Percentiles rank a stretch among this genome's conserved stretches.
These are phyloP conservation scores for Neurospora sp. DNA, from an alignment of 495 filamentous ascomycete genomes.

Conservation along the genomic window DNA sequence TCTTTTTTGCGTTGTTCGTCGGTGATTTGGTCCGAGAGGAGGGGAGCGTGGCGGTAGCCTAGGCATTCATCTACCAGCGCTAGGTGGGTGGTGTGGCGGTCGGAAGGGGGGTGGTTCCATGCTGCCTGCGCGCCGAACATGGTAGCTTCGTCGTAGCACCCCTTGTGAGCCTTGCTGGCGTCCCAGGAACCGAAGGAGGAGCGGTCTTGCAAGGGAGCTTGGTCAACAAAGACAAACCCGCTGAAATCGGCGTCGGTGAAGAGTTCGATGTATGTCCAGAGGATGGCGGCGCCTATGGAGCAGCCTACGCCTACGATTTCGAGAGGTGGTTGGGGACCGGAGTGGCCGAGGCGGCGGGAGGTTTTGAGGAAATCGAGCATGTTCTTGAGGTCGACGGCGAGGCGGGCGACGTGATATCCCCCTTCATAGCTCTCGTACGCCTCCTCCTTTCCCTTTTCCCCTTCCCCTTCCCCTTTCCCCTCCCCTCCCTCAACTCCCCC, in stretches of 20 bases:
- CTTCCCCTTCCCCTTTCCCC: background rate
- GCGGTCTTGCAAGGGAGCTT: constrained; percentile 36
- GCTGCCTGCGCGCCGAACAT: constrained; percentile 25
- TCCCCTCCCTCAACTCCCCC: background rate
- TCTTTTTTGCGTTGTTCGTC: constrained; percentile 16
- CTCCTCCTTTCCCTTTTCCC: background rate
- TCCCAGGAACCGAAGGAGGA: constrained; percentile 15
- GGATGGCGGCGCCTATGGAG: constrained; percentile 35
- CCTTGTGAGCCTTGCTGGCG: constrained; percentile 19
- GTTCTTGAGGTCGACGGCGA: constrained; percentile 27
- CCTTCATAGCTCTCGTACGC: constrained; percentile 7
- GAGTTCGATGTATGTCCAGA: constrained; percentile 36
- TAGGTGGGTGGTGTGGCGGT: constrained; percentile 8
- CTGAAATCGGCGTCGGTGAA: constrained; percentile 24
- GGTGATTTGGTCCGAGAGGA: constrained; percentile 3
- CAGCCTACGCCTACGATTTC: constrained; percentile 29
- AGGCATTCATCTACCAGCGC: constrained; percentile 31
- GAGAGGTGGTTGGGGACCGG: background rate
- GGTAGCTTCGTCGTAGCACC: constrained; percentile 29
- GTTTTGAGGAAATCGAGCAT: constrained; percentile 17
- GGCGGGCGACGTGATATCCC: constrained; percentile 36
- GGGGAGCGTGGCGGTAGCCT: constrained; percentile 23
- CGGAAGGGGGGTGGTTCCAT: constrained; percentile 10
- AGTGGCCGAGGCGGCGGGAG: constrained; percentile 14
- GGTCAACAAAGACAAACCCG: constrained; percentile 35